Conservation (phyloP, 1,139 yeast species). For the Protomyces pachydermus region DNA sequence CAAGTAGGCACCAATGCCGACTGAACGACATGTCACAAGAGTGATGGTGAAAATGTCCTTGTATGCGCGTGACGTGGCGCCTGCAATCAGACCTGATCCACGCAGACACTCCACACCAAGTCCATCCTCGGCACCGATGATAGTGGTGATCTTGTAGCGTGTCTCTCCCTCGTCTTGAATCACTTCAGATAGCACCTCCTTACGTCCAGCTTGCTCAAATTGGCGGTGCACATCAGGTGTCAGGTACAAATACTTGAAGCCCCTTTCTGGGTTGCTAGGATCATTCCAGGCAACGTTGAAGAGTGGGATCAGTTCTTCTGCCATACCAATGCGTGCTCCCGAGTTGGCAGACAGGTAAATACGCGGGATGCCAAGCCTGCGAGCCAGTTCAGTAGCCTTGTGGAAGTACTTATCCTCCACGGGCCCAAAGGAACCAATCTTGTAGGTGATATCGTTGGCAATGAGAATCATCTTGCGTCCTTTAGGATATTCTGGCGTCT, state of each 20-base stretch:
- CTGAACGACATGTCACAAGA: slow-evolving; percentile 95
- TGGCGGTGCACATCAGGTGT: slow-evolving; percentile 60
- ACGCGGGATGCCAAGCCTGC: slow-evolving; percentile 88
- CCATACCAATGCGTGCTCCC: slow-evolving; percentile 97
- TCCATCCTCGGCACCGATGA: slow-evolving; percentile 92
- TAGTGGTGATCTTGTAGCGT: slow-evolving; percentile 72
- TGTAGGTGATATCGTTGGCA: slow-evolving; percentile 94
- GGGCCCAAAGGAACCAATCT: slow-evolving; percentile 99
- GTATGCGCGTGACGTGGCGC: slow-evolving; percentile 96
- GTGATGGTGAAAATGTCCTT: slow-evolving; percentile 95
- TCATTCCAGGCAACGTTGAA: slow-evolving; percentile 93
- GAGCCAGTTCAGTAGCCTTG: slow-evolving; percentile 86
- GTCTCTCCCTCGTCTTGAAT: slow-evolving; percentile 79
- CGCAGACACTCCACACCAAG: slow-evolving; percentile 96
- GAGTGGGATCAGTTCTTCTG: slow-evolving; percentile 86
- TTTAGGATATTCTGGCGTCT: slow-evolving; percentile 94
- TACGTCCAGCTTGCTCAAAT: slow-evolving; percentile 54
- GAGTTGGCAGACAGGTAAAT: slow-evolving; percentile 94
- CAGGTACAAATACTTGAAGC: slow-evolving; percentile 83
- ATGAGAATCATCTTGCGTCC: slow-evolving; percentile 90
- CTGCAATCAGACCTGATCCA: slow-evolving; percentile 98
- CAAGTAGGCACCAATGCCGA: slow-evolving; percentile 98
- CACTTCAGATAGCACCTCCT: slow-evolving; percentile 69
- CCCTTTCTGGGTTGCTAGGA: slow-evolving; percentile 66
- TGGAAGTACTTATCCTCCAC: slow-evolving; percentile 86